Percentiles rank a stretch among this genome's conserved stretches.
Evolutionary conservation across 495 filamentous ascomycete genomes (phyloP).

Genomic region (Penicillium malachiteum): DNA sequence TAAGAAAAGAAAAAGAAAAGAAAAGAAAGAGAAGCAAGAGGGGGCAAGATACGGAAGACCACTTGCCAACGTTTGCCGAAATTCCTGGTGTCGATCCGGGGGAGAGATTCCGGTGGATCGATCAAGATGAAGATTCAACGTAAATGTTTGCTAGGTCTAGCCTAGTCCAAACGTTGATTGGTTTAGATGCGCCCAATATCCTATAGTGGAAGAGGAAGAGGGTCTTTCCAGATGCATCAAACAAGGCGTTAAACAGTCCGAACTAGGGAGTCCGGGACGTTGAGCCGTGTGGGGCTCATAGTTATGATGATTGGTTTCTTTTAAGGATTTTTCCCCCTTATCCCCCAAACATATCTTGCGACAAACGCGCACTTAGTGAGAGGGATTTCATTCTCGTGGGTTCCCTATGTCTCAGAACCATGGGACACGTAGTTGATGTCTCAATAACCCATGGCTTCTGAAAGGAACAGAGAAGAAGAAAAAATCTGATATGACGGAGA

Average conservation of each 20-base stretch:
- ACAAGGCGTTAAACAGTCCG: constrained; percentile 20
- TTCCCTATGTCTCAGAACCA: constrained; percentile 6
- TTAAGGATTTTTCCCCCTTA: neutral
- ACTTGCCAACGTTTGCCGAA: constrained; percentile 29
- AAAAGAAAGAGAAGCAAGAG: neutral
- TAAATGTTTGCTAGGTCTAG: constrained; percentile 25
- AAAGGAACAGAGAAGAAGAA: neutral
- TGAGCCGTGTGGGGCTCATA: constrained; percentile 5
- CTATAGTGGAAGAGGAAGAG: neutral
- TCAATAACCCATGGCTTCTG: neutral
- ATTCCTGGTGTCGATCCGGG: constrained; percentile 21
- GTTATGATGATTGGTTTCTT: neutral
- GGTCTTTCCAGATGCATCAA: constrained; percentile 12
- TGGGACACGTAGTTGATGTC: constrained; percentile 1
- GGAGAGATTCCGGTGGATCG: constrained; percentile 10
- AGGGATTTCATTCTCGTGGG: neutral
- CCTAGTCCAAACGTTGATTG: constrained; percentile 24
- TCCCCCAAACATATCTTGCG: neutral
- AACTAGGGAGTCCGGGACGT: constrained; percentile 18
- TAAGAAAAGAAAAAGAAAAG: neutral
- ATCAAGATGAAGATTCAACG: constrained; percentile 17
- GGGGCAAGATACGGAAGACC: constrained; percentile 9
- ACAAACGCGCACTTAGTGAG: constrained; percentile 4
- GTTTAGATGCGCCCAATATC: constrained; percentile 16
- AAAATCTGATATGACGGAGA: constrained; percentile 7